Conservation (phyloP, 2,329 filamentous ascomycete genomes). For the Colletotrichum magnum region DNA sequence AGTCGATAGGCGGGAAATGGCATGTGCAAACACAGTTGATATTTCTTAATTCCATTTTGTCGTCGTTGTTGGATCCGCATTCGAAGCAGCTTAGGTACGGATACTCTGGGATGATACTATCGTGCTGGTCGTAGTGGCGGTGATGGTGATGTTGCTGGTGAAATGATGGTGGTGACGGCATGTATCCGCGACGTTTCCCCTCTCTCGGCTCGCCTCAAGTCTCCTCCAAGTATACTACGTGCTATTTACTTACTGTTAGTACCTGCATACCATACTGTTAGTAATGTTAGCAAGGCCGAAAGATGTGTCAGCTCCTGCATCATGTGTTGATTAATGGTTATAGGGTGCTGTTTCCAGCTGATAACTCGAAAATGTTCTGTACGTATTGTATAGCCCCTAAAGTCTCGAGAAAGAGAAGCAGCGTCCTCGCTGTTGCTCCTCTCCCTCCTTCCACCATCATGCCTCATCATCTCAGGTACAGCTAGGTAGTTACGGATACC, state of each 20-base stretch:
- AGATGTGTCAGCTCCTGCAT: constrained; percentile 16
- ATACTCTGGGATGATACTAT: too few species aligned
- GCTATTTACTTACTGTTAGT: too few species aligned
- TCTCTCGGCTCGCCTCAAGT: constrained; percentile 19
- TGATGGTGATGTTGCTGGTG: too few species aligned
- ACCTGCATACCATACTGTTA: too few species aligned
- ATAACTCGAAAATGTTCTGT: neutral
- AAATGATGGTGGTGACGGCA: neutral
- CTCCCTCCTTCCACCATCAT: neutral
- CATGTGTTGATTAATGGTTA: constrained; percentile 24
- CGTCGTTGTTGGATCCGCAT: neutral
- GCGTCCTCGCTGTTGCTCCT: constrained; percentile 14
- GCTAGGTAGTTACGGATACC: too few species aligned
- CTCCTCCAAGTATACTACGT: constrained; percentile 18
- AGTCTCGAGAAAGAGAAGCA: constrained; percentile 21
- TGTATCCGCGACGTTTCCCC: constrained; percentile 12
- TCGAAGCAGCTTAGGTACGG: neutral
- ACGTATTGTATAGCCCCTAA: neutral
- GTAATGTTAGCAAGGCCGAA: neutral
- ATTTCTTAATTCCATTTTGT: neutral
- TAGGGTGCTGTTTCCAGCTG: constrained; percentile 7
- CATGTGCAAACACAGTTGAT: constrained; percentile 1
- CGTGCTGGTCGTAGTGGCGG: too few species aligned
- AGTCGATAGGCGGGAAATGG: neutral
- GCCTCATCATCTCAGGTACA: too few species aligned